Conservation (phyloP, 192 early-diverging fungal genomes). For the Irineochytrium annulatum region DNA sequence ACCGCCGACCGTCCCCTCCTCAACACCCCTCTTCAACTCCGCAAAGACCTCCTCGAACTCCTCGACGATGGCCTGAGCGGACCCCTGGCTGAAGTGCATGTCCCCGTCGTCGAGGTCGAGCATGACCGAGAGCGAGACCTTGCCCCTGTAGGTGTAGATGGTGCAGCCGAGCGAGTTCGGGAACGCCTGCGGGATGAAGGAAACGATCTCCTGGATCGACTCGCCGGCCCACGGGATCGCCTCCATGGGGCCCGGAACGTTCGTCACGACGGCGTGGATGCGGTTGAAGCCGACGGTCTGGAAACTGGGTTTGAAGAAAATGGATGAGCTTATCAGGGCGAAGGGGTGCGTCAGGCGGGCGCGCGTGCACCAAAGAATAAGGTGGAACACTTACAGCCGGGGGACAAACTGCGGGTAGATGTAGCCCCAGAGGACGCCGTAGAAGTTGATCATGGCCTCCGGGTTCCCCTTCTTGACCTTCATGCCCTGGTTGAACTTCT, state of each 20-base stretch:
- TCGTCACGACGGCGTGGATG: slow-evolving; percentile 33
- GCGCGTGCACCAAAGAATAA: neutral
- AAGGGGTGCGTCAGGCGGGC: no score
- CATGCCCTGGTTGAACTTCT: slow-evolving; percentile 13
- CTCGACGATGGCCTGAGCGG: slow-evolving; percentile 12
- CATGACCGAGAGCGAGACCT: slow-evolving; percentile 22
- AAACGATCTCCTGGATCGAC: slow-evolving; percentile 16
- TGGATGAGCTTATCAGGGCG: neutral
- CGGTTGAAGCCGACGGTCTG: neutral
- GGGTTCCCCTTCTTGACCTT: slow-evolving; percentile 13
- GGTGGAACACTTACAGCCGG: slow-evolving; percentile 3
- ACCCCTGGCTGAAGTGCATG: slow-evolving; percentile 6
- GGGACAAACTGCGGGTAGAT: slow-evolving; percentile 21
- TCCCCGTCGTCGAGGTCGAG: slow-evolving; percentile 21
- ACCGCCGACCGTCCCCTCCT: neutral
- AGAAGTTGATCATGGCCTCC: slow-evolving; percentile 24
- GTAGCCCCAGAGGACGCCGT: neutral
- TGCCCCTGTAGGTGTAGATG: slow-evolving; percentile 29
- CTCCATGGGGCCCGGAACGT: slow-evolving; percentile 31
- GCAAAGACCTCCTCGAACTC: slow-evolving; percentile 16
- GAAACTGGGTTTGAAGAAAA: slow-evolving; percentile 4
- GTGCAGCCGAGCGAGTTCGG: slow-evolving; percentile 22
- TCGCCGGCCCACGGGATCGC: slow-evolving; percentile 19
- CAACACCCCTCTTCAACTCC: slow-evolving; percentile 15
- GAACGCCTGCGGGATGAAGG: slow-evolving; percentile 28